phyloP scores from a whole-genome alignment of 257 asterid species.

The Solanum piurae region DNA sequence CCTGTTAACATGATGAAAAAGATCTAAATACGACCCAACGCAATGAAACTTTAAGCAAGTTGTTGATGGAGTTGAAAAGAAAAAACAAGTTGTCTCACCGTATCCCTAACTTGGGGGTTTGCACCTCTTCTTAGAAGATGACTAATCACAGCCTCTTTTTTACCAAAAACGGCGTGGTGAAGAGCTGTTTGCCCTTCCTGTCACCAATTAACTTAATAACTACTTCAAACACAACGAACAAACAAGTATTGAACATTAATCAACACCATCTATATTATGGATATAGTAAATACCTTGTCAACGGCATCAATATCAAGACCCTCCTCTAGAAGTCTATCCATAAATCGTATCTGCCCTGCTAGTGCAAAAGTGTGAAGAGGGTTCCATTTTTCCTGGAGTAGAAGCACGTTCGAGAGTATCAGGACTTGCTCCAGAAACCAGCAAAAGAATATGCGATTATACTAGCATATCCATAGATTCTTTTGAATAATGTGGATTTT shows the following conservation, averaged over 20 bases:
- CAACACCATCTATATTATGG: background rate
- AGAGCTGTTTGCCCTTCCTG: constrained; percentile 93
- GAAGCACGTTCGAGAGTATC: background rate
- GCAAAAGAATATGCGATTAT: background rate
- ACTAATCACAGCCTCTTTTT: constrained; percentile 84
- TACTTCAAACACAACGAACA: background rate
- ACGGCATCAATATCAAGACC: constrained; percentile 40
- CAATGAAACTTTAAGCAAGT: background rate
- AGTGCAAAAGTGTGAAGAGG: constrained; percentile 73
- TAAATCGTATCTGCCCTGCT: constrained; percentile 72
- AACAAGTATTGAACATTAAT: background rate
- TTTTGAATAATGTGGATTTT: background rate
- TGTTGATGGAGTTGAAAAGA: background rate
- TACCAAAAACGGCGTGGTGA: constrained; percentile 75
- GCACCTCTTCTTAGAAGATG: constrained; percentile 92
- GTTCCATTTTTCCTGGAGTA: constrained; percentile 66
- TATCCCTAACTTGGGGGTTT: constrained; percentile 63
- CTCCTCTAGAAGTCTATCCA: constrained; percentile 57
- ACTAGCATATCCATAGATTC: background rate
- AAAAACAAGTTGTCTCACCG: constrained; percentile 29
- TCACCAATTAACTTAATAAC: background rate
- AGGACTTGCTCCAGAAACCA: background rate
- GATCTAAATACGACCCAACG: background rate
- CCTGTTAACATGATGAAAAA: constrained; percentile 25
- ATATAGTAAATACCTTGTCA: constrained; percentile 37